Percentiles rank a stretch among this genome's conserved stretches.
Conservation (phyloP, 2,329 filamentous ascomycete genomes). For the Emmonsia crescens region DNA sequence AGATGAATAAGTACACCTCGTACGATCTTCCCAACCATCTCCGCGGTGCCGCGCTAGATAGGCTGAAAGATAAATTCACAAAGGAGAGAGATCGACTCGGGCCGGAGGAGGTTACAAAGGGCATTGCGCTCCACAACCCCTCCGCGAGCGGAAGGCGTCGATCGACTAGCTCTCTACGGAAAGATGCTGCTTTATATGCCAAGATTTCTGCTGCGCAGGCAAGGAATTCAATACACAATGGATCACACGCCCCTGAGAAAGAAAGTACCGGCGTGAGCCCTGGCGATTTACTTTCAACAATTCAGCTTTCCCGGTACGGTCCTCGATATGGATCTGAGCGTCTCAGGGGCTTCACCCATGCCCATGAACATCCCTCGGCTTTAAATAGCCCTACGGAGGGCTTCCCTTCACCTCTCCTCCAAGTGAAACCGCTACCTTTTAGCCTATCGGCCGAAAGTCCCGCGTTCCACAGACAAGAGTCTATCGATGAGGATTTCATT, state of each 20-base stretch:
- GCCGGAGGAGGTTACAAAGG: slow-evolving; percentile 73
- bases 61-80: slow-evolving; percentile 86
- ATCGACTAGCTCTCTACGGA: slow-evolving; percentile 63
- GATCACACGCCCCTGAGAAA: slow-evolving; percentile 19
- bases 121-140: slow-evolving; percentile 87
- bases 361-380: slow-evolving; percentile 5
- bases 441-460: slow-evolving; percentile 24
- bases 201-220: slow-evolving; percentile 41
- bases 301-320: slow-evolving; percentile 55
- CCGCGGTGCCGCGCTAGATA: slow-evolving; percentile 67
- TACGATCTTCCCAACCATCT: slow-evolving; percentile 88
- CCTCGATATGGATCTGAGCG: slow-evolving; percentile 34
- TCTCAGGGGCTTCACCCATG: slow-evolving; percentile 5
- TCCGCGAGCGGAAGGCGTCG: slow-evolving; percentile 54
- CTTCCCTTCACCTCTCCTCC: not conserved
- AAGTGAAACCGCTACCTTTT: not conserved
- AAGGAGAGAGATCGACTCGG: slow-evolving; percentile 73
- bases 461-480: slow-evolving; percentile 60
- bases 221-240: slow-evolving; percentile 16
- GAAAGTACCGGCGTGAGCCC: slow-evolving; percentile 46
- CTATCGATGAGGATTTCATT: slow-evolving; percentile 73
- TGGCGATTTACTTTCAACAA: slow-evolving; percentile 70
- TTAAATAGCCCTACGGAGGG: not conserved
- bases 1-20: slow-evolving; percentile 85
- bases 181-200: slow-evolving; percentile 66